Conservation (phyloP, 768 basidiomycete species). For the Lyophyllum atratum region DNA sequence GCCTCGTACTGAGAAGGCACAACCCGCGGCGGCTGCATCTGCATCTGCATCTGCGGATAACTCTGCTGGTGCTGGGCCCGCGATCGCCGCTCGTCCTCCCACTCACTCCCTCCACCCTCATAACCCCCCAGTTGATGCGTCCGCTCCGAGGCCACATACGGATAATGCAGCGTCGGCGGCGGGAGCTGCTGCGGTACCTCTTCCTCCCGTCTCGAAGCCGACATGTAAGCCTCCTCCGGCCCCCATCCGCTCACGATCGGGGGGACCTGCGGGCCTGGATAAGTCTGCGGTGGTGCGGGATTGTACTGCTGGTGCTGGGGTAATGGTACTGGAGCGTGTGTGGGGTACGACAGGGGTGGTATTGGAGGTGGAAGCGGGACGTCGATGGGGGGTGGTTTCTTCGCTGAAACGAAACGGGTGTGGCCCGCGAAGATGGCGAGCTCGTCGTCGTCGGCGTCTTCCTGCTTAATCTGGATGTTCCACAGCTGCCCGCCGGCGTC, state of each 20-base stretch:
- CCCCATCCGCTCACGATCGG: neutral
- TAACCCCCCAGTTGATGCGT: slow-evolving; percentile 12
- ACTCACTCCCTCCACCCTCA: neutral
- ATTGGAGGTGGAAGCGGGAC: slow-evolving; percentile 11
- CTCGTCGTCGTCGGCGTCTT: slow-evolving; percentile 63
- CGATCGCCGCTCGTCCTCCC: slow-evolving; percentile 1
- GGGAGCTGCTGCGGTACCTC: neutral
- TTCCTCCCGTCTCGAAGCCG: slow-evolving; percentile 9
- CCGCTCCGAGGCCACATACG: slow-evolving; percentile 20
- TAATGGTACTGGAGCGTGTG: neutral
- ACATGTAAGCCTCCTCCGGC: neutral
- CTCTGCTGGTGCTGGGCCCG: slow-evolving; percentile 17
- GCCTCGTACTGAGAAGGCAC: neutral
- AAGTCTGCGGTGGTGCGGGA: neutral
- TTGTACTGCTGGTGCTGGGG: neutral
- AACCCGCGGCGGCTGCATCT: neutral
- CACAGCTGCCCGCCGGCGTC: slow-evolving; percentile 46
- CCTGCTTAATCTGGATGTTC: slow-evolving; percentile 47
- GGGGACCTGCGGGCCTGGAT: neutral
- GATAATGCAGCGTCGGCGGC: slow-evolving; percentile 7
- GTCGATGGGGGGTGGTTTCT: slow-evolving; percentile 23
- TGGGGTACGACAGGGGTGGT: neutral
- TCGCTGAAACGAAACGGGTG: slow-evolving; percentile 59
- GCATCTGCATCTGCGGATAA: neutral
- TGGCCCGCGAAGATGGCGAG: slow-evolving; percentile 70